Conservation (phyloP, 2,329 filamentous ascomycete genomes). For the Diplocarpon mali region DNA sequence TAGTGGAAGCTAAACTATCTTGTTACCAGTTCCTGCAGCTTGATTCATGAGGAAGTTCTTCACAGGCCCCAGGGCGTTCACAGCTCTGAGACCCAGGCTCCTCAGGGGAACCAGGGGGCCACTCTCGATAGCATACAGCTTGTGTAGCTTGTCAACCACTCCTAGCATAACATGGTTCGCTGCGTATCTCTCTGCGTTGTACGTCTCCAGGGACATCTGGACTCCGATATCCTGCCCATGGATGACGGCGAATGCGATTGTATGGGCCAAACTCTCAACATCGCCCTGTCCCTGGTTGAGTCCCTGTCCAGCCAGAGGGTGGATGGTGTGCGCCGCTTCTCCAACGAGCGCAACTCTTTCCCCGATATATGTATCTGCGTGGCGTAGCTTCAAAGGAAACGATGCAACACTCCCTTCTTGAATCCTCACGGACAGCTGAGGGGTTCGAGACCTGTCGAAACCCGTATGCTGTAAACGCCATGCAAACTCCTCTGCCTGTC, state of each 20-base stretch:
- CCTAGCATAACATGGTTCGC: conserved; percentile 71
- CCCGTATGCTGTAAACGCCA: conserved; percentile 71
- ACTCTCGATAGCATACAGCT: conserved; percentile 71
- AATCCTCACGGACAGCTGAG: conserved; percentile 55
- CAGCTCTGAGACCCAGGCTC: conserved; percentile 63
- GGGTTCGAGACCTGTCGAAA: conserved; percentile 42
- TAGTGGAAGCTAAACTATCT: conserved; percentile 29
- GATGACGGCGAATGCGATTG: conserved; percentile 63
- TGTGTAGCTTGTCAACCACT: conserved; percentile 83
- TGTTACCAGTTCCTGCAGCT: conserved; percentile 44
- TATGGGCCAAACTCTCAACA: conserved; percentile 64
- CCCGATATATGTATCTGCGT: conserved; percentile 86
- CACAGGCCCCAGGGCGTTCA: conserved; percentile 62
- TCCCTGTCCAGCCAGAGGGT: conserved; percentile 89
- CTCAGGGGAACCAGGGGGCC: conserved; percentile 72
- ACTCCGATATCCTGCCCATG: conserved; percentile 85
- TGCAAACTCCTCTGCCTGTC: conserved; percentile 63
- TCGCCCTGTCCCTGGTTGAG: conserved; percentile 90
- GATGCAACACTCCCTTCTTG: conserved; percentile 75
- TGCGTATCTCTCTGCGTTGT: conserved; percentile 70
- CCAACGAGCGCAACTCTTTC: conserved; percentile 88
- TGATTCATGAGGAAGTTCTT: conserved; percentile 82
- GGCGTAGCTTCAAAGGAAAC: conserved; percentile 83
- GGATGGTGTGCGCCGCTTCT: conserved; percentile 89
- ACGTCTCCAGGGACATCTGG: conserved; percentile 66